These are phyloP conservation scores for Raffaelea arxii DNA, from an alignment of 2,329 filamentous ascomycete genomes.

Conservation along the genomic window DNA sequence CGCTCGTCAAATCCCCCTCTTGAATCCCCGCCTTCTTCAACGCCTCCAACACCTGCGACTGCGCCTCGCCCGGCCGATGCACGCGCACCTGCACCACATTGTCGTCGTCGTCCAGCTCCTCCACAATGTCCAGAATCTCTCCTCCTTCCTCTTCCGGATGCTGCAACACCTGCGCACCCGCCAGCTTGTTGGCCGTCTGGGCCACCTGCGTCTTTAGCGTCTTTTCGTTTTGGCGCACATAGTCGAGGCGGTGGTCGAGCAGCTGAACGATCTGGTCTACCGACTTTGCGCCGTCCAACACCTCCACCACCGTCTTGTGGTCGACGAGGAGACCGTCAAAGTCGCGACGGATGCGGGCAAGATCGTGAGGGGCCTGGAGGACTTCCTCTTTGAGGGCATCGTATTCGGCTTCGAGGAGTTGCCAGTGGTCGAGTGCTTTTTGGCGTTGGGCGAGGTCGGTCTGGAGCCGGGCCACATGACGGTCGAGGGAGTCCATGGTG, in stretches of 20 bases:
- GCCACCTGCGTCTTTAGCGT: constrained; percentile 66
- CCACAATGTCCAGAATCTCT: constrained; percentile 82
- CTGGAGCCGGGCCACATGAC: constrained; percentile 66
- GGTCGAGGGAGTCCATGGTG: too few relatives aligned
- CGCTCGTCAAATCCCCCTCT: constrained; percentile 8
- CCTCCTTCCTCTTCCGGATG: constrained; percentile 55
- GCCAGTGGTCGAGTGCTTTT: constrained; percentile 76
- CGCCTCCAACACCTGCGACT: constrained; percentile 59
- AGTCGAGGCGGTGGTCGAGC: constrained; percentile 72
- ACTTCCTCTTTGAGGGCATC: constrained; percentile 81
- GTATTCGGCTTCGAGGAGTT: constrained; percentile 84
- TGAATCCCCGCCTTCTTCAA: constrained; percentile 68
- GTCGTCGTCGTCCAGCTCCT: constrained; percentile 83
- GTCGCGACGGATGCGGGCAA: constrained; percentile 46
- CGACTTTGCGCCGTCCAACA: constrained; percentile 32
- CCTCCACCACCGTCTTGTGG: constrained; percentile 44
- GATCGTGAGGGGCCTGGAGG: constrained; percentile 36
- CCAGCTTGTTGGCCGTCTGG: constrained; percentile 58
- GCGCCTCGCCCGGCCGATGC: constrained; percentile 56
- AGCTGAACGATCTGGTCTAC: constrained; percentile 56
- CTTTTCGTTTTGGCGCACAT: constrained; percentile 72
- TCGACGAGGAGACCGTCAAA: constrained; percentile 57
- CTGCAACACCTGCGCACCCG: constrained; percentile 48
- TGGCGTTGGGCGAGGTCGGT: constrained; percentile 64
- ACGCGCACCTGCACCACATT: constrained; percentile 65